Evolutionary conservation across 768 basidiomycete genomes (phyloP), one percentile per base, ranked within the genome.

Genomic region (Mycena epipterygia): DNA sequence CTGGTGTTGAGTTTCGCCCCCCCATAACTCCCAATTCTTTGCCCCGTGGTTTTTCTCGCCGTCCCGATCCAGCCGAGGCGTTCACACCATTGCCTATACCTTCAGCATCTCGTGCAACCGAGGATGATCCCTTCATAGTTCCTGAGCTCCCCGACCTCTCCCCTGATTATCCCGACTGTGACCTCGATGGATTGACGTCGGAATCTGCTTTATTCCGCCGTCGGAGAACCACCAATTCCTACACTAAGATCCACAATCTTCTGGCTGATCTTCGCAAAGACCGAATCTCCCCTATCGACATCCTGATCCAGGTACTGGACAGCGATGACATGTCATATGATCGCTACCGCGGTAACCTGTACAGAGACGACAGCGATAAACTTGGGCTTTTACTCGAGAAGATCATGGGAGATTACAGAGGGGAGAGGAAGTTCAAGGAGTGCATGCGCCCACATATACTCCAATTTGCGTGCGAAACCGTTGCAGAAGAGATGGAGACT

Each of bases 301-400:
- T 65, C 27, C 53, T 65, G 2, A 37, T 52, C 14, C 53, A 65
- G 32, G 44, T 57, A 2, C 35, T 65, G 6, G 53, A 65, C 17
- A 30, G 53, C 11, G 19, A 37, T 3, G 41, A 44, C 14, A 35
- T 35, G 5, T 11, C 19, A 5, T 56, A 65, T 21, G 53, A 56
- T 52, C 55, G 52, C 41, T 66, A 66, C 35, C 56, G 64, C 30
- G 23, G 17, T 1, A 32, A 48, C 19, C 64, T 66, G 0, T 66
- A 57, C 41, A 19, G 44, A 6, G 53, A 49, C 2, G 64, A 57
- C 27, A 49, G 46, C 32, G n/a, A 7, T 2, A 57, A 39, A 39
- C 44, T 66, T 1, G 2, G 55, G 9, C 1, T 17, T 7, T 14
- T 66, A 6, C 12, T 67, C 14, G 65, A 39, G 3, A 46, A 13